phyloP scores from a whole-genome alignment of 305 asterid species.

The Solanum aculeatissimum region DNA sequence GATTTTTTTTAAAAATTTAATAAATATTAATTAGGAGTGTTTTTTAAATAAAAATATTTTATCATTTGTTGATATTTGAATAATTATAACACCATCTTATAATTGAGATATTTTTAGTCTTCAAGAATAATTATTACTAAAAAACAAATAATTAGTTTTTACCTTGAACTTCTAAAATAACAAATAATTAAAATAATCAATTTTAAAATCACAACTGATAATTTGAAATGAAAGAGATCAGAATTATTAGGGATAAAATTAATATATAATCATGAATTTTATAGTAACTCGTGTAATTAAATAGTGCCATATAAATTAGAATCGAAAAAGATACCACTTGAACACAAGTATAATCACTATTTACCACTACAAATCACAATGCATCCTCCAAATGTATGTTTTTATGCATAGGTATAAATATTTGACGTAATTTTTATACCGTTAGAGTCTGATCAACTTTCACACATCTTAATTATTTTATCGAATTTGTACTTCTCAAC shows the following conservation, averaged over 20 bases:
- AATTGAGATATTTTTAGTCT: neutral
- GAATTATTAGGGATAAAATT: neutral
- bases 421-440: neutral
- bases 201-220: too few relatives aligned
- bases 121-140: neutral
- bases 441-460: fast-evolving
- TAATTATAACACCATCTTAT: neutral
- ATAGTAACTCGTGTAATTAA: neutral
- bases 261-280: neutral
- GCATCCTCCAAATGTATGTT: neutral
- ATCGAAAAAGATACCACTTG: neutral
- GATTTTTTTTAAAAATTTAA: neutral
- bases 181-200: too few relatives aligned
- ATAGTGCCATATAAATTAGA: neutral
- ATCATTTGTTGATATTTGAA: neutral
- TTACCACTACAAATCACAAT: neutral
- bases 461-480: too few relatives aligned
- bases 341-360: neutral
- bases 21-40: too few relatives aligned
- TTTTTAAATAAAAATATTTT: too few relatives aligned
- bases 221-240: neutral
- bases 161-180: too few relatives aligned
- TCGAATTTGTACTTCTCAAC: neutral
- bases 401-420: neutral
- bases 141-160: too few relatives aligned